Conservation (phyloP, 441 rosid species). For the Erysimum cheiri region DNA sequence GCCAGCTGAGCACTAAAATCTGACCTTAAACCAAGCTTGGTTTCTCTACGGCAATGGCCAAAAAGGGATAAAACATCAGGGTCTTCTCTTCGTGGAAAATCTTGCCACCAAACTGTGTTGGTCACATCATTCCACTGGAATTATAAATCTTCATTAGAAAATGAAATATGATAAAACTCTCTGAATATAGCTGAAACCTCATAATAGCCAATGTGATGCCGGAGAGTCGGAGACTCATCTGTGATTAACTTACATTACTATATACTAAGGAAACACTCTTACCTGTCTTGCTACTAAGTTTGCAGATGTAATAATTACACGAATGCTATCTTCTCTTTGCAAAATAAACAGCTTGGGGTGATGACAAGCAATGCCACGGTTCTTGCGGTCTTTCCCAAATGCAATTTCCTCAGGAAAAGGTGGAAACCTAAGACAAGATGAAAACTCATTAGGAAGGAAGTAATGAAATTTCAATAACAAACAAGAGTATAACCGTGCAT, state of each 20-base stretch:
- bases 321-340: conserved; percentile 80
- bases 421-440: conserved; percentile 65
- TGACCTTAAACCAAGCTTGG: conserved; percentile 50
- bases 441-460: conserved; percentile 29
- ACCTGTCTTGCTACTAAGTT: conserved; percentile 91
- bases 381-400: conserved; percentile 83
- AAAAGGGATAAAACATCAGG: conserved; percentile 81
- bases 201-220: neutral
- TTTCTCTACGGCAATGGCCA: conserved; percentile 48
- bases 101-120: conserved; percentile 99
- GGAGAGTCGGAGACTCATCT: conserved; percentile 11
- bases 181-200: conserved; percentile 1
- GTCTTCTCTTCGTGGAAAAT: conserved; percentile 72
- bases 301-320: conserved; percentile 85
- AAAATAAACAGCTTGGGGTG: conserved; percentile 88
- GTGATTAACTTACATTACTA: conserved; percentile 16
- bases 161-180: conserved; percentile 14
- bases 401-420: conserved; percentile 87
- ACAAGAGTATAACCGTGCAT: neutral
- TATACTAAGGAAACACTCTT: conserved; percentile 34
- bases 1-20: conserved; percentile 94
- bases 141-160: conserved; percentile 26
- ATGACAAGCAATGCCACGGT: conserved; percentile 90
- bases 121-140: conserved; percentile 91
- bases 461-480: conserved; percentile 7